Base-by-base conservation (phyloP, 1,284 basidiomycete genomes). In the Pseudozyma thailandica region DNA sequence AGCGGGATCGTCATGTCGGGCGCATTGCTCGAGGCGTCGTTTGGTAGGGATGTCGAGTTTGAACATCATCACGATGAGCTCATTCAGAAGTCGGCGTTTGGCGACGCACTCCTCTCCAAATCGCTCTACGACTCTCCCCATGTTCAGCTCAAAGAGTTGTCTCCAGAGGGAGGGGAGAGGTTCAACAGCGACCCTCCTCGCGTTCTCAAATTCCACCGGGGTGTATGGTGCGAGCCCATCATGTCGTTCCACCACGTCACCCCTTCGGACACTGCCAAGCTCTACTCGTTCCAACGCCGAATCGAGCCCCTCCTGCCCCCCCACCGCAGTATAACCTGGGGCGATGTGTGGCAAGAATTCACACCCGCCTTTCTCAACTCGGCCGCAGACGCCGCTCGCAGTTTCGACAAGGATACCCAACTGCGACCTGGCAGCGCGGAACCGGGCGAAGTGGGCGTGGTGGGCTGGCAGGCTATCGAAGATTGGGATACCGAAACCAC, bases 241-340 rank as follows among this genome's bases (percentile, higher is more conserved):
- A 21, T 74, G 12, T 56, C 49, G 1, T 72, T 74, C 23, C 74
- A 76, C 46, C 74, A 76, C 30, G 50, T 76, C n/a, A 62, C 72
- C 5, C 50, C 48, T 0, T 16, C 50, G 7, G 74, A 74, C 18
- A 44, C 57, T 0, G 52, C 50, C 6, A 37, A 50, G 13, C 45
- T 76, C 26, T 72, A 71, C 50, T 49, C 60, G 9, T 74, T 76
- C 18, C 27, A 54, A 27, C 44, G 57, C 0, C 49, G 62, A 25
- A 50, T 76, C 46, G 53, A 59, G 12, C 21, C 62, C 0, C n/a
- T 8, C 2, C 43, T 74, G 16, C 16, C n/a, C 4, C 15, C 37
- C 13, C 13, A 7, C 3, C 13, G 37, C 5, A 39, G 46, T 23
- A 16, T 72, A 0, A 18, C 28, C 8, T 66, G 62, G 59, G 33